phyloP scores from a whole-genome alignment of 768 basidiomycete genomes.

The Albatrellus ellisii region DNA sequence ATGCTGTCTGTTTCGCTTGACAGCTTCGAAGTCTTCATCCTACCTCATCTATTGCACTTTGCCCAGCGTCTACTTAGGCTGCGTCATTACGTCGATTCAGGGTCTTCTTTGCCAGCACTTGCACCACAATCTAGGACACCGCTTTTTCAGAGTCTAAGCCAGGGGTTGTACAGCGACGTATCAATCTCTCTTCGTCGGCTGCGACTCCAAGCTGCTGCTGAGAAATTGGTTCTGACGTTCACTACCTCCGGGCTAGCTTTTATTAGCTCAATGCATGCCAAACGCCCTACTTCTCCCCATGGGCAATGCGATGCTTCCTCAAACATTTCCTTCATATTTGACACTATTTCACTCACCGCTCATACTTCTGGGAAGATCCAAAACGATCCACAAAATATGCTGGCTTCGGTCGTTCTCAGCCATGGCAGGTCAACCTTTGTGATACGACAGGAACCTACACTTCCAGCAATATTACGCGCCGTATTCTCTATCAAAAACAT shows the following conservation, averaged over 20 bases:
- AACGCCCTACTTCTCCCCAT: conserved; percentile 18
- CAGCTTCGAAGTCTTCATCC: conserved; percentile 8
- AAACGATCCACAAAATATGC: conserved; percentile 34
- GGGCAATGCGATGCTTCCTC: conserved; percentile 25
- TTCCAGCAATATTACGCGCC: conserved; percentile 27
- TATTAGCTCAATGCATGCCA: conserved; percentile 18
- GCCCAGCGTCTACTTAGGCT: conserved; percentile 8
- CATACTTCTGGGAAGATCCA: conserved; percentile 32
- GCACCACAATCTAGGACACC: neutral
- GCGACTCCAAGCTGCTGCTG: conserved; percentile 51
- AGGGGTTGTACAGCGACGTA: conserved; percentile 24
- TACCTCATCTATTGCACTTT: conserved; percentile 13
- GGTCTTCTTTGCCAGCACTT: neutral
- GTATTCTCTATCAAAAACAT: conserved; percentile 32
- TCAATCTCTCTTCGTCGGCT: conserved; percentile 30
- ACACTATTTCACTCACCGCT: conserved; percentile 43
- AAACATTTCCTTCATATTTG: conserved; percentile 35
- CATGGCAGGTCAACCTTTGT: conserved; percentile 33
- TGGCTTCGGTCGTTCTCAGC: conserved; percentile 46
- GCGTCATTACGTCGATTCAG: neutral
- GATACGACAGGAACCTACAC: conserved; percentile 31
- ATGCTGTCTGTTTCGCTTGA: conserved; percentile 7
- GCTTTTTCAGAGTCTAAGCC: neutral
- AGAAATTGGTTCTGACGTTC: conserved; percentile 55
- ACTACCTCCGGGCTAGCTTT: conserved; percentile 29